Conservation (phyloP, 2,329 filamentous ascomycete genomes). For the Pseudopithomyces chartarum region DNA sequence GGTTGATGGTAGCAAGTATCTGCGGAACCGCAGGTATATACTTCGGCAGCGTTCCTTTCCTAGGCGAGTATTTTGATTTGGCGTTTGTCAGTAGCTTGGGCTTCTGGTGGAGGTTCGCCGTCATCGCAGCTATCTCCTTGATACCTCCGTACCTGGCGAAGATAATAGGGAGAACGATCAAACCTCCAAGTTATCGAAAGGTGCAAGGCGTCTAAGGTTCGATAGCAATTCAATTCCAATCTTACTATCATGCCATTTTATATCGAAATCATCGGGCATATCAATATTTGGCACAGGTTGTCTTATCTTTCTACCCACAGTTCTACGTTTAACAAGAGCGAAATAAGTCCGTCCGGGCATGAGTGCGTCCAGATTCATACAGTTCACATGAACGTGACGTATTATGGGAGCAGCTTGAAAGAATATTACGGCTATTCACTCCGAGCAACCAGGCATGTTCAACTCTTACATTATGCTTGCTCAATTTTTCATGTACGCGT, state of each 20-base stretch:
- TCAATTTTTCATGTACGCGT: no score
- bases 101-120: slow-evolving; percentile 86
- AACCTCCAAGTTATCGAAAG: slow-evolving; percentile 93
- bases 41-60: slow-evolving; percentile 80
- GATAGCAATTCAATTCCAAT: background rate
- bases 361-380: no score
- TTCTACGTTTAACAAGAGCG: no score
- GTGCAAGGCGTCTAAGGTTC: slow-evolving; percentile 68
- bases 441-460: no score
- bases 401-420: no score
- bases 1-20: slow-evolving; percentile 84
- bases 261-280: no score
- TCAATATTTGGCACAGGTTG: no score
- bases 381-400: no score
- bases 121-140: slow-evolving; percentile 78
- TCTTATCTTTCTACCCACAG: no score
- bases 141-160: slow-evolving; percentile 89
- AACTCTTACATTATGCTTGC: no score
- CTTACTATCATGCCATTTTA: background rate
- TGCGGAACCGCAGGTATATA: slow-evolving; percentile 83
- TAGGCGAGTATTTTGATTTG: slow-evolving; percentile 89
- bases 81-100: slow-evolving; percentile 76
- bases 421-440: no score
- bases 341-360: no score
- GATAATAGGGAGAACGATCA: slow-evolving; percentile 80